Evolutionary conservation across 352 stramenopile species (phyloP).

Genomic region (Pythium brachiatum): DNA sequence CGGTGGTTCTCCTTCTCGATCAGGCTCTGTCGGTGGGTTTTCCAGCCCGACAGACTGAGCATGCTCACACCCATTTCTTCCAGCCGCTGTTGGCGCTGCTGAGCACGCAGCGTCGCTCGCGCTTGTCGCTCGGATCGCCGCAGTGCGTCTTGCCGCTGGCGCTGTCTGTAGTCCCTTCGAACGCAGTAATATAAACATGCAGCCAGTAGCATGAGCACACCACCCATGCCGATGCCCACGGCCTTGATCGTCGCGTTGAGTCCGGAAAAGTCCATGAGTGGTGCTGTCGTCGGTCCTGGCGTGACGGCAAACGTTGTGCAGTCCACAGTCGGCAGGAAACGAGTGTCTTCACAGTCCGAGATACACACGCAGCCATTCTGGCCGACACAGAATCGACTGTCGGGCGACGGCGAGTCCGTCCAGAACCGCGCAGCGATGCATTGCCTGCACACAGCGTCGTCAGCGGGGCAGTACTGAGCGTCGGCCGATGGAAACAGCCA

Average conservation of each 20-base stretch:
- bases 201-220: conserved; percentile 16
- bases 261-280: background rate
- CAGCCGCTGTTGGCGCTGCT: conserved; percentile 6
- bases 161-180: conserved; percentile 17
- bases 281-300: background rate
- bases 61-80: conserved; percentile 8
- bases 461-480: conserved; percentile 13
- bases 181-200: conserved; percentile 18
- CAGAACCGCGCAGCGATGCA: conserved; percentile 20
- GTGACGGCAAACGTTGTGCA: background rate
- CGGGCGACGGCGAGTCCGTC: background rate
- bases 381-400: conserved; percentile 23
- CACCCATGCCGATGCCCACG: conserved; percentile 12
- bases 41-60: conserved; percentile 18
- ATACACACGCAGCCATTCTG: conserved; percentile 20
- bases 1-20: conserved; percentile 21
- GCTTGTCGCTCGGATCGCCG: background rate
- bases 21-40: conserved; percentile 18
- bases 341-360: conserved; percentile 12
- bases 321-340: background rate
- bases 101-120: background rate
- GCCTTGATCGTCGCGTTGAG: conserved; percentile 17
- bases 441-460: conserved; percentile 11
- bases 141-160: background rate
- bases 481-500: conserved; percentile 16